phyloP scores from a whole-genome alignment of 805 yeast species.

The Ogataea nitratoaversa region DNA sequence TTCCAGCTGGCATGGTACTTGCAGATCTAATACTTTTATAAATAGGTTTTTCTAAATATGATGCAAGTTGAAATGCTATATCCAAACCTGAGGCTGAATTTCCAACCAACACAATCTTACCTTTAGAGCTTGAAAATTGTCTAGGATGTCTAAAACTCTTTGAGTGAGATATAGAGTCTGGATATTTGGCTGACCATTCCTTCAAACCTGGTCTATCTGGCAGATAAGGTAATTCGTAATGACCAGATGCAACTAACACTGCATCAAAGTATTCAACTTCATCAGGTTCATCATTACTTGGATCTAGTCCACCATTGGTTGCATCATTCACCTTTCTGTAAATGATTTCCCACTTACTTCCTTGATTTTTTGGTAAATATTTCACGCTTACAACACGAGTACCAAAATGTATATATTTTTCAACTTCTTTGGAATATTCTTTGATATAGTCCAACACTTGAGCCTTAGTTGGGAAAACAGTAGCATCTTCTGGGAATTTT shows the following conservation, averaged over 20 bases:
- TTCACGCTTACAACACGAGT: conserved; percentile 44
- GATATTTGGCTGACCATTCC: conserved; percentile 40
- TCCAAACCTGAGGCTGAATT: conserved; percentile 74
- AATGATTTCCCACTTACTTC: conserved; percentile 41
- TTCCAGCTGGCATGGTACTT: conserved; percentile 40
- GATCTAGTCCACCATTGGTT: conserved; percentile 30
- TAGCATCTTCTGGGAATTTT: conserved; percentile 44
- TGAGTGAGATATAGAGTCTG: conserved; percentile 52
- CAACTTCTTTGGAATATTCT: conserved; percentile 43
- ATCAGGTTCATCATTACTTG: conserved; percentile 15
- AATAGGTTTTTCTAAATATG: conserved; percentile 36
- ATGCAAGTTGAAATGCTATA: conserved; percentile 56
- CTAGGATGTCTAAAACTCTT: conserved; percentile 48
- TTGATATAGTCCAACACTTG: conserved; percentile 58
- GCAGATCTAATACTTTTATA: conserved; percentile 49
- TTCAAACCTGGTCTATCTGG: conserved; percentile 54
- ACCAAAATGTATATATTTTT: conserved; percentile 37
- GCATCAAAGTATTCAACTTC: conserved; percentile 50
- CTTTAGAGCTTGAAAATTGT: conserved; percentile 34
- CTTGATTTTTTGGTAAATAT: conserved; percentile 12
- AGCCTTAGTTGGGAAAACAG: conserved; percentile 51
- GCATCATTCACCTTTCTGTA: conserved; percentile 29
- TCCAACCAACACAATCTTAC: conserved; percentile 62
- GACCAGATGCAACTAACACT: conserved; percentile 61
- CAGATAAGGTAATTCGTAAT: conserved; percentile 52